These are phyloP conservation scores for Elsinoe australis DNA, from an alignment of 2,329 filamentous ascomycete species.

Conservation along the genomic window DNA sequence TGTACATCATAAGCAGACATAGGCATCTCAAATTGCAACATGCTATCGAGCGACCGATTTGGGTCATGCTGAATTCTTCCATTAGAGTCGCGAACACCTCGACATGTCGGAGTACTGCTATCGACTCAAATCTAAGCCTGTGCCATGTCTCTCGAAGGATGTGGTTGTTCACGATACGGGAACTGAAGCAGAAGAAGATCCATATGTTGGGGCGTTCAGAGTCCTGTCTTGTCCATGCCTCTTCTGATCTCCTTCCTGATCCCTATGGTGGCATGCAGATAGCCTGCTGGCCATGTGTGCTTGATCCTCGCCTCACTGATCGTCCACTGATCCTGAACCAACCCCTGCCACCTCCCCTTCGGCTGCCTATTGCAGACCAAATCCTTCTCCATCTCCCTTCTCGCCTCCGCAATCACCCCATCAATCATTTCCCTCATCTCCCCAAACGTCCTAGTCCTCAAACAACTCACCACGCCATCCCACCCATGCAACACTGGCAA, in stretches of 20 bases:
- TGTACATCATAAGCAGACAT: conserved; percentile 15
- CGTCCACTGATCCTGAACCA: conserved; percentile 34
- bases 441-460: conserved; percentile 58
- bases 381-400: conserved; percentile 39
- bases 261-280: conserved; percentile 34
- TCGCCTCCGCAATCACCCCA: conserved; percentile 19
- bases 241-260: conserved; percentile 16
- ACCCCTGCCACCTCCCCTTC: conserved; percentile 39
- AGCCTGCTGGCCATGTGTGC: conserved; percentile 44
- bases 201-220: no score
- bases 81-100: no score
- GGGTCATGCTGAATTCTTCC: neutral
- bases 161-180: no score
- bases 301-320: conserved; percentile 34
- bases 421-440: conserved; percentile 57
- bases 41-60: no score
- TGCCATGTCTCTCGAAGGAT: no score
- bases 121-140: no score
- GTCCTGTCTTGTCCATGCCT: neutral
- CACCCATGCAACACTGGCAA: conserved; percentile 60
- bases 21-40: conserved; percentile 3
- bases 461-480: conserved; percentile 60
- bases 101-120: no score
- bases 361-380: conserved; percentile 18
- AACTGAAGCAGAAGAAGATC: no score